Conservation (phyloP, 495 filamentous ascomycete genomes). For the Xylaria bambusicola region DNA sequence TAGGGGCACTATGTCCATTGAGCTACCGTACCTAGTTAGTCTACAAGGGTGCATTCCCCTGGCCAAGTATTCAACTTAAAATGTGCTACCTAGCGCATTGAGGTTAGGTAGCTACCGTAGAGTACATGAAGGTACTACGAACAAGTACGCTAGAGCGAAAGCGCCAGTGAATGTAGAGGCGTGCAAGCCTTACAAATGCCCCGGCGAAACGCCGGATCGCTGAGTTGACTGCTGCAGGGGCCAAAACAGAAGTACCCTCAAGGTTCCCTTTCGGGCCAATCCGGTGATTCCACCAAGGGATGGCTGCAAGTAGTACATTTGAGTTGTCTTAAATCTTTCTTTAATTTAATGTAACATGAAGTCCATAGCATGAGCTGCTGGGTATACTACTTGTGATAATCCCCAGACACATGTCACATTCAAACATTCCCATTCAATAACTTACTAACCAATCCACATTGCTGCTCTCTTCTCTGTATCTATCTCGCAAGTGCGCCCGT, state of each 20-base stretch:
- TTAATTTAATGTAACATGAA: slow-evolving; percentile 16
- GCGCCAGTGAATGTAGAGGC: no score
- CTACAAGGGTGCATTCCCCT: no score
- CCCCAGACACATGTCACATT: slow-evolving; percentile 15
- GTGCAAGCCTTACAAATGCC: background rate
- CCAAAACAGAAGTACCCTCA: slow-evolving; percentile 2
- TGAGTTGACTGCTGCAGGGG: slow-evolving; percentile 1
- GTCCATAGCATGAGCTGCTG: no score
- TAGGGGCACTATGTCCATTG: no score
- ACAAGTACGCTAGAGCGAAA: no score
- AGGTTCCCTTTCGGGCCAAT: slow-evolving; percentile 10
- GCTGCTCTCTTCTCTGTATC: background rate
- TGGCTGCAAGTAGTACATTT: slow-evolving; percentile 17
- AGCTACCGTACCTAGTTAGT: no score
- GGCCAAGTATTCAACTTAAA: no score
- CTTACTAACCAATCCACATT: slow-evolving; percentile 11
- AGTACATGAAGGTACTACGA: no score
- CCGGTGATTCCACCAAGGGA: slow-evolving; percentile 29
- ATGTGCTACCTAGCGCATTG: no score
- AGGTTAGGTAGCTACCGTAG: no score
- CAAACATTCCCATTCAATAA: slow-evolving; percentile 8
- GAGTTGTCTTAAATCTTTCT: slow-evolving; percentile 13
- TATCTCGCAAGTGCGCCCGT: background rate
- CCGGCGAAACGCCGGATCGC: slow-evolving; percentile 36
- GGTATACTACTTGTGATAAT: no score